Evolutionary conservation across 805 yeast genomes (phyloP).

Genomic region (Teunomyces gatunensis): DNA sequence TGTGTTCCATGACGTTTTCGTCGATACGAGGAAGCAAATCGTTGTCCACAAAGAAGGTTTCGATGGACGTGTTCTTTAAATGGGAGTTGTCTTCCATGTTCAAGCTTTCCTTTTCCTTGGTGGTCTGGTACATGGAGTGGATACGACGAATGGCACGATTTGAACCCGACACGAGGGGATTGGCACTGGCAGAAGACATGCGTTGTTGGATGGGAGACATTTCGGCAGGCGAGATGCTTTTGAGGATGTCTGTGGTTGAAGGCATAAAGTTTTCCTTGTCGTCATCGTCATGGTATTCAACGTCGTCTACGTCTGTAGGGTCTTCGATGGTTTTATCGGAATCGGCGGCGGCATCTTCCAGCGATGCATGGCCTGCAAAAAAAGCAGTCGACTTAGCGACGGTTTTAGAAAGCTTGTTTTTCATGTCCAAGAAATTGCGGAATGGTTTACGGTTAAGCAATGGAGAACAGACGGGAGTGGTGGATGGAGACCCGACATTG

Average conservation of each 20-base stretch:
- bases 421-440: slow-evolving; percentile 20
- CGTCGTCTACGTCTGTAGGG: slow-evolving; percentile 10
- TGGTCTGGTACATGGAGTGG: slow-evolving; percentile 65
- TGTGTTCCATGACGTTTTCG: slow-evolving; percentile 53
- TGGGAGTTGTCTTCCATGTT: slow-evolving; percentile 31
- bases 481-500: not conserved
- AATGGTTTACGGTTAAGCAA: slow-evolving; percentile 24
- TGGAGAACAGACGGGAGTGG: slow-evolving; percentile 14
- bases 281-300: slow-evolving; percentile 10
- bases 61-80: slow-evolving; percentile 26
- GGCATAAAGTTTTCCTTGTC: slow-evolving; percentile 1
- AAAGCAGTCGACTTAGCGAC: not conserved
- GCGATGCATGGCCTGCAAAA: not conserved
- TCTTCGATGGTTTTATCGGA: slow-evolving; percentile 2
- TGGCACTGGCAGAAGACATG: not conserved
- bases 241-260: slow-evolving; percentile 14
- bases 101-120: slow-evolving; percentile 25
- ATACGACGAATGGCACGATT: slow-evolving; percentile 50
- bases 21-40: slow-evolving; percentile 72
- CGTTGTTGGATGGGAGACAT: slow-evolving; percentile 1
- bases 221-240: slow-evolving; percentile 1
- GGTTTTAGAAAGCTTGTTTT: slow-evolving; percentile 18
- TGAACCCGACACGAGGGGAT: not conserved
- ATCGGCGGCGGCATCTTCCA: slow-evolving; percentile 4
- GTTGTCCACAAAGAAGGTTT: slow-evolving; percentile 32